Base-by-base conservation (phyloP, 371 early-diverging fungal genomes). In the Haplosporangium sp. region DNA sequence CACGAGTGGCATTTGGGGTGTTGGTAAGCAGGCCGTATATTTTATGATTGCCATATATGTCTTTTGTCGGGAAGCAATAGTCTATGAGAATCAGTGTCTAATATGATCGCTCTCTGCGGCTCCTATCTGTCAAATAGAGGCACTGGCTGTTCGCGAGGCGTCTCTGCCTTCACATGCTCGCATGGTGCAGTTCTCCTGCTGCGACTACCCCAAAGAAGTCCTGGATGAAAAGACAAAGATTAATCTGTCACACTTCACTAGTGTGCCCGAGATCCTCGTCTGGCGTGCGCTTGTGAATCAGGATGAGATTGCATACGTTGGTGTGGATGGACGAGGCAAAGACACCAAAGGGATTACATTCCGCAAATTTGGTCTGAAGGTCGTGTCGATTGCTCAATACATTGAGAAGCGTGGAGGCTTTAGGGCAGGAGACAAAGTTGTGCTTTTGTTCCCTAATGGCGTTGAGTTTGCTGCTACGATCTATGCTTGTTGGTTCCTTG, bases 401-500 rank as follows among this genome's bases (percentile, higher is more conserved):
- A 80, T 95, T 42, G 76, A 85, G 46, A 82, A 84, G 52, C 62
- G 91, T 82, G 81, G 84, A 81, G 64, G 87, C 82, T 6, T 82
- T 89, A 84, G 80, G 42, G 72, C 89, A 0, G 89, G 90, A 6
- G 86, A 85, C 54, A 87, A 88, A 56, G 92, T 90, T 5, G 64
- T 95, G 20, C 75, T 94, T 16, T 70, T 92, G n/a, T 86, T 91
- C 52, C 85, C 93, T 3, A 92, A 87, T 67, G 89, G 94, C 10
- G 61, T 93, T 36, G 95, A 95, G 57, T 92, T 89, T 74, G 83
- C 93, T 3, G 82, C 85, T n/a, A 87, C 91, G 1, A 80, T 96
- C 14, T 92, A 94, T 77, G 95, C 94, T 8, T 94, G 94, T 73
- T 80, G 95, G 74, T 89, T 90, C 5, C 81, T 92, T 8, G 95